Percentiles rank a stretch among this genome's conserved stretches.
phyloP scores from a whole-genome alignment of 495 filamentous ascomycete species.

The Penicillium soppii region DNA sequence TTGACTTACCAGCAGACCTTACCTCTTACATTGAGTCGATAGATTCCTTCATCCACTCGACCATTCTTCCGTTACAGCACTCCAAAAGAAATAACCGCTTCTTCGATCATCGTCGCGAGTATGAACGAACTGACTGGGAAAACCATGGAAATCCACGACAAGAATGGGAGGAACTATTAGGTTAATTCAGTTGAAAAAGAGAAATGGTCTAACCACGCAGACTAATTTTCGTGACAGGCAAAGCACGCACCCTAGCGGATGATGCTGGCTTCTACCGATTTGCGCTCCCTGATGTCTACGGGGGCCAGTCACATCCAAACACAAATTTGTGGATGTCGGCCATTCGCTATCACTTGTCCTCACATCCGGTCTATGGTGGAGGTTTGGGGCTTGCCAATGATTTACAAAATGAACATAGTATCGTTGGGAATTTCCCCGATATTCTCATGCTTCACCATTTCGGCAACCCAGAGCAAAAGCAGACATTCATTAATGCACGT shows the following conservation, averaged over 20 bases:
- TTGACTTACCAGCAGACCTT: conserved; percentile 50
- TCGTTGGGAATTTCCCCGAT: conserved; percentile 60
- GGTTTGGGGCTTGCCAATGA: conserved; percentile 60
- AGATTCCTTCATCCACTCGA: conserved; percentile 53
- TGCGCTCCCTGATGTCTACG: conserved; percentile 52
- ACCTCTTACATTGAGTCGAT: conserved; percentile 42
- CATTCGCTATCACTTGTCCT: conserved; percentile 56
- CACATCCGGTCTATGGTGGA: conserved; percentile 39
- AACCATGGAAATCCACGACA: conserved; percentile 49
- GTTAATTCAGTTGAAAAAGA: neutral
- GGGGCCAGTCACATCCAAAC: conserved; percentile 45
- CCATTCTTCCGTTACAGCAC: conserved; percentile 52
- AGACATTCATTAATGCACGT: conserved; percentile 46
- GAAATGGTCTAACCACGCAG: neutral
- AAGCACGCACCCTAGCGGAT: conserved; percentile 48
- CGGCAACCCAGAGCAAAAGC: conserved; percentile 48
- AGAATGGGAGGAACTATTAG: conserved; percentile 56
- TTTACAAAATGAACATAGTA: conserved; percentile 58
- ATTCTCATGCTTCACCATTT: conserved; percentile 58
- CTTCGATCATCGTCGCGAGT: conserved; percentile 60
- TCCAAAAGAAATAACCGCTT: conserved; percentile 56
- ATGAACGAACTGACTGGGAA: conserved; percentile 55
- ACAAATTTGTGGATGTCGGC: conserved; percentile 60
- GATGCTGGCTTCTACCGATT: conserved; percentile 57
- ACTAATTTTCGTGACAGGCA: conserved; percentile 7